These are phyloP conservation scores for Kurtzmaniella quercitrusa DNA, from an alignment of 1,139 yeast genomes.

Conservation along the genomic window DNA sequence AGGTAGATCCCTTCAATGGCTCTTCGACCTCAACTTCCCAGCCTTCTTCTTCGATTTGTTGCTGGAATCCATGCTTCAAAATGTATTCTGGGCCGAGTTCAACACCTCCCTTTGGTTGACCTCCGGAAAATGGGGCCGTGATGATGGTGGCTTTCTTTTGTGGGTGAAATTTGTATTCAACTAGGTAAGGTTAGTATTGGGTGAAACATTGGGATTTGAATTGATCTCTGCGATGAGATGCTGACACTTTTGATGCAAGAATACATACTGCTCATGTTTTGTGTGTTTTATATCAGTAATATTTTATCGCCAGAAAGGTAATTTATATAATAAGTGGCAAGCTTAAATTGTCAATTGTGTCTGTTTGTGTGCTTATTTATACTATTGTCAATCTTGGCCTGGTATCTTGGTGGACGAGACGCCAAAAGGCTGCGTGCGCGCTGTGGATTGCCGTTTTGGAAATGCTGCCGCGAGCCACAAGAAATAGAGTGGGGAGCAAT, in stretches of 20 bases:
- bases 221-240: no score
- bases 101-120: constrained; percentile 92
- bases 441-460: constrained; percentile 6
- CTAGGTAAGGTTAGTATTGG: constrained; percentile 11
- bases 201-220: background rate
- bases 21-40: constrained; percentile 61
- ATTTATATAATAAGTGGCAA: background rate
- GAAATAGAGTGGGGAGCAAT: background rate
- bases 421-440: constrained; percentile 1
- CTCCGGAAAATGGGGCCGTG: constrained; percentile 93
- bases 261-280: background rate
- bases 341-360: background rate
- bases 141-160: constrained; percentile 58
- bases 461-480: constrained; percentile 3
- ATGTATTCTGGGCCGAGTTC: constrained; percentile 89
- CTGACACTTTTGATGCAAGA: no score
- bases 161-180: constrained; percentile 49
- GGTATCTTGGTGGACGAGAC: background rate
- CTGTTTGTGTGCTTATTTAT: background rate
- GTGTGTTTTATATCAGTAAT: background rate
- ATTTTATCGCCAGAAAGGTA: background rate
- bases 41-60: constrained; percentile 62
- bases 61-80: constrained; percentile 64
- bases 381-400: background rate
- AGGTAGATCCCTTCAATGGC: constrained; percentile 52